Evolutionary conservation across 1,284 basidiomycete species (phyloP).

Genomic region (Leccinum angustisporum): DNA sequence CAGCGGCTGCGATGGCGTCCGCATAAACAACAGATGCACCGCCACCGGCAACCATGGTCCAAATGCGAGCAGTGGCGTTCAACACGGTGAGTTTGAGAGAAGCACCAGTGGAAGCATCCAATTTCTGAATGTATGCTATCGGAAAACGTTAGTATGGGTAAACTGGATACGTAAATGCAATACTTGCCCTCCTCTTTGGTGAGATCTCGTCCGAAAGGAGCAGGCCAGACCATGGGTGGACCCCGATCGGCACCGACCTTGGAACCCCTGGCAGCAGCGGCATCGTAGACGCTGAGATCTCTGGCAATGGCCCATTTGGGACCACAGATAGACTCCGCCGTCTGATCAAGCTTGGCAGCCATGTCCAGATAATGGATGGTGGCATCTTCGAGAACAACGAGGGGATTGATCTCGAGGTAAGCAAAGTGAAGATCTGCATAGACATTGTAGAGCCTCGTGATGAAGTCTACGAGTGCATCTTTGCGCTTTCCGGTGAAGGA

Average conservation of each 20-base stretch:
- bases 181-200: slow-evolving; percentile 84
- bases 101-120: slow-evolving; percentile 95
- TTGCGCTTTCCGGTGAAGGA: slow-evolving; percentile 70
- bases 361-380: slow-evolving; percentile 97
- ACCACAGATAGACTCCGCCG: slow-evolving; percentile 96
- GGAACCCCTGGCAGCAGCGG: slow-evolving; percentile 38
- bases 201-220: slow-evolving; percentile 96
- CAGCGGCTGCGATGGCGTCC: slow-evolving; percentile 95
- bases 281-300: slow-evolving; percentile 77
- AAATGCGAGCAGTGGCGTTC: slow-evolving; percentile 92
- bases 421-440: slow-evolving; percentile 98
- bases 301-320: slow-evolving; percentile 99
- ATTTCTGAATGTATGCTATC: slow-evolving; percentile 93
- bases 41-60: slow-evolving; percentile 99
- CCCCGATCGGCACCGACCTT: slow-evolving; percentile 87
- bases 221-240: slow-evolving; percentile 98
- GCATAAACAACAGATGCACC: slow-evolving; percentile 86
- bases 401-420: slow-evolving; percentile 99
- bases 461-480: slow-evolving; percentile 89
- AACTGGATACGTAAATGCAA: background rate
- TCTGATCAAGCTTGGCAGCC: slow-evolving; percentile 99
- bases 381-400: slow-evolving; percentile 89
- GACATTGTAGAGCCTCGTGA: slow-evolving; percentile 93
- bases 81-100: slow-evolving; percentile 98
- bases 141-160: background rate